A percentile compares a stretch with the other conserved stretches of the same genome.
These are phyloP conservation scores for Tulasnella sp. DNA, from an alignment of 768 basidiomycete species.

Conservation along the genomic window DNA sequence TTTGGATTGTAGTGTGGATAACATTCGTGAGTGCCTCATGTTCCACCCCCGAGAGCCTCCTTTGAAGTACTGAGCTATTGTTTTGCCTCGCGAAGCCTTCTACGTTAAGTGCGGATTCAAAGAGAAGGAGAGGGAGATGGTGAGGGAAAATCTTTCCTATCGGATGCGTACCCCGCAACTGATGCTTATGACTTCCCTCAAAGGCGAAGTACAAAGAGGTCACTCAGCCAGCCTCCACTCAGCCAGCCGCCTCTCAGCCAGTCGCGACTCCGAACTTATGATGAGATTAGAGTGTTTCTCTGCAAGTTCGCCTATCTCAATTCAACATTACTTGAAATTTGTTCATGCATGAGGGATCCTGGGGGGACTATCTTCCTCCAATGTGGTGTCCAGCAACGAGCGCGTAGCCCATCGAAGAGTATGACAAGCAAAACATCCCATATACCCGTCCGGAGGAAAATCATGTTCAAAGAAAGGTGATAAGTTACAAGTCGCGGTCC, in stretches of 20 bases:
- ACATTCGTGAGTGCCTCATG: constrained; percentile 66
- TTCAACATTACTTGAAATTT: no score
- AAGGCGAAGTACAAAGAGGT: not conserved
- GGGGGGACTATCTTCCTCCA: no score
- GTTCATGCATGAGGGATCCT: no score
- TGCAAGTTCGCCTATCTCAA: no score
- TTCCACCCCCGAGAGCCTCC: not conserved
- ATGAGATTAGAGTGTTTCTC: no score
- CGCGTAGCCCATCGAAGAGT: not conserved
- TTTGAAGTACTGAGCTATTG: not conserved
- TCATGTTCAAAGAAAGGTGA: not conserved
- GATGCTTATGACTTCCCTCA: not conserved
- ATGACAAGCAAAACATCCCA: not conserved
- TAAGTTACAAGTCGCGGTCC: not conserved
- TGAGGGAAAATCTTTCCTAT: not conserved
- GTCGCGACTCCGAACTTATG: not conserved
- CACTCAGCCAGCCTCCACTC: no score
- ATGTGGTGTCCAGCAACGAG: no score
- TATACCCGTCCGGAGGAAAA: not conserved
- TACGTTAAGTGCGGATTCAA: constrained; percentile 92
- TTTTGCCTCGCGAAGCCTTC: constrained; percentile 50
- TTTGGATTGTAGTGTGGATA: constrained; percentile 82
- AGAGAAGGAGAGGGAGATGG: constrained; percentile 94
- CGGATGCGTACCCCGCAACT: not conserved
- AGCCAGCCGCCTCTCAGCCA: no score